phyloP scores from a whole-genome alignment of 1,284 basidiomycete species.

The Tausonia pullulans region DNA sequence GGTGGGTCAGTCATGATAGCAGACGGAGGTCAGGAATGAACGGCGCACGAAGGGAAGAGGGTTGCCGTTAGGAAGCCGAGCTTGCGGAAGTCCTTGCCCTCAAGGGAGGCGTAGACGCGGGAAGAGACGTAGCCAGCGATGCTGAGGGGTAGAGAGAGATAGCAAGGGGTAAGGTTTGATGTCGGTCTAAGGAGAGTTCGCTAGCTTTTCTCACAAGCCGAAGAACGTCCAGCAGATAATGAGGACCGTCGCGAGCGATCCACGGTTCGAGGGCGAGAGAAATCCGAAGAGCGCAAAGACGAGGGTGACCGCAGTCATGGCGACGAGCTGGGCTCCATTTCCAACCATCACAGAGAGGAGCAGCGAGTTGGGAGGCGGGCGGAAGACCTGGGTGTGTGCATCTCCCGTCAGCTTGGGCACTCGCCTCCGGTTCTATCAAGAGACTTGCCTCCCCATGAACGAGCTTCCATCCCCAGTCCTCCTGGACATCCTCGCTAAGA shows the following conservation, averaged over 20 bases:
- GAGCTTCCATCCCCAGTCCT: constrained; percentile 97
- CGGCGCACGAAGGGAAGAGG: constrained; percentile 43
- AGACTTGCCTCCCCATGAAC: constrained; percentile 22
- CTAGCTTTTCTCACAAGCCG: constrained; percentile 46
- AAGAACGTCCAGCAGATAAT: constrained; percentile 94
- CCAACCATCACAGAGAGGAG: constrained; percentile 75
- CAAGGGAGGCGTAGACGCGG: constrained; percentile 69
- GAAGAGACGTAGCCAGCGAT: constrained; percentile 84
- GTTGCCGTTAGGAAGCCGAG: constrained; percentile 82
- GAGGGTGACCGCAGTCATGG: constrained; percentile 82
- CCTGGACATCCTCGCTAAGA: constrained; percentile 87
- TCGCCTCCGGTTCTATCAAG: background rate
- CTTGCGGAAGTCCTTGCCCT: constrained; percentile 66
- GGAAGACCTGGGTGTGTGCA: constrained; percentile 83
- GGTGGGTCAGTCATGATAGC: constrained; percentile 14
- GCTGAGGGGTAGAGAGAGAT: constrained; percentile 32
- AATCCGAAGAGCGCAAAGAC: constrained; percentile 97
- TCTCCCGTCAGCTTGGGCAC: constrained; percentile 32
- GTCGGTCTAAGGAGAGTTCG: background rate
- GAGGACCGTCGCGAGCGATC: constrained; percentile 89
- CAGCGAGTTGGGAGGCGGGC: constrained; percentile 67
- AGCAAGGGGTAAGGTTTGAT: too few species aligned
- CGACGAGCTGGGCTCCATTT: constrained; percentile 77
- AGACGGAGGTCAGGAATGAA: background rate
- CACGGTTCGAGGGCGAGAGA: constrained; percentile 88